Percentiles rank a stretch among this genome's conserved stretches.
phyloP scores from a whole-genome alignment of 2,329 filamentous ascomycete species.

The Bretziella fagacearum region DNA sequence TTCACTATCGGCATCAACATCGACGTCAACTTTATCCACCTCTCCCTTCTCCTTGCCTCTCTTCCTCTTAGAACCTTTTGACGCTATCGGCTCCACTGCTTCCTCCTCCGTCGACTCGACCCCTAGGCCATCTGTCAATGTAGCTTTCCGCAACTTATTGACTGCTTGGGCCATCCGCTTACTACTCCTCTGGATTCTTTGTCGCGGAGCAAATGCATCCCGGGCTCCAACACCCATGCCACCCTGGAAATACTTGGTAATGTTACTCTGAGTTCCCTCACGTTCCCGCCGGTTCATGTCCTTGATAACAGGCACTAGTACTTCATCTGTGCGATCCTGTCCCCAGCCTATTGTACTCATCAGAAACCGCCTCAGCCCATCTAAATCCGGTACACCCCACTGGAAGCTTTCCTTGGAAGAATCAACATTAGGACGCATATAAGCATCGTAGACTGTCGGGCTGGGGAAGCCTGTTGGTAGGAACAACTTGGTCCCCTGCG shows the following conservation, averaged over 20 bases:
- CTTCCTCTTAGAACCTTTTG: not conserved
- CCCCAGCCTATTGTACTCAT: constrained; percentile 90
- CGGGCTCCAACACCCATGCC: constrained; percentile 49
- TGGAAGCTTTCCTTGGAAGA: constrained; percentile 60
- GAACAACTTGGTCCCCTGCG: constrained; percentile 70
- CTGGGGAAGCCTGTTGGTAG: constrained; percentile 67
- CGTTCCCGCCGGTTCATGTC: constrained; percentile 82
- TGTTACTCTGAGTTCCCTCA: constrained; percentile 90
- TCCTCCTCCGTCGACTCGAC: not conserved
- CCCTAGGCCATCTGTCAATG: not conserved
- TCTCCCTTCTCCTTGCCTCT: not conserved
- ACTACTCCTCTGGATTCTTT: constrained; percentile 45
- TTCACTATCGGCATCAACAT: not conserved
- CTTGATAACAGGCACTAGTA: constrained; percentile 82
- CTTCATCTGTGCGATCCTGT: constrained; percentile 82
- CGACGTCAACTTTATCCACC: not conserved
- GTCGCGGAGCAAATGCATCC: constrained; percentile 53
- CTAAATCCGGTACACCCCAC: constrained; percentile 90
- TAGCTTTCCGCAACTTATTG: constrained; percentile 36
- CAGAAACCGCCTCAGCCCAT: constrained; percentile 65
- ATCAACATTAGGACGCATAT: constrained; percentile 76
- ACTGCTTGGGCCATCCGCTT: constrained; percentile 63
- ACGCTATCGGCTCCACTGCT: not conserved
- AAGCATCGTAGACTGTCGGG: constrained; percentile 61
- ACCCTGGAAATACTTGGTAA: constrained; percentile 81